phyloP scores from a whole-genome alignment of 768 basidiomycete species.

The Dacryopinax spathularia region DNA sequence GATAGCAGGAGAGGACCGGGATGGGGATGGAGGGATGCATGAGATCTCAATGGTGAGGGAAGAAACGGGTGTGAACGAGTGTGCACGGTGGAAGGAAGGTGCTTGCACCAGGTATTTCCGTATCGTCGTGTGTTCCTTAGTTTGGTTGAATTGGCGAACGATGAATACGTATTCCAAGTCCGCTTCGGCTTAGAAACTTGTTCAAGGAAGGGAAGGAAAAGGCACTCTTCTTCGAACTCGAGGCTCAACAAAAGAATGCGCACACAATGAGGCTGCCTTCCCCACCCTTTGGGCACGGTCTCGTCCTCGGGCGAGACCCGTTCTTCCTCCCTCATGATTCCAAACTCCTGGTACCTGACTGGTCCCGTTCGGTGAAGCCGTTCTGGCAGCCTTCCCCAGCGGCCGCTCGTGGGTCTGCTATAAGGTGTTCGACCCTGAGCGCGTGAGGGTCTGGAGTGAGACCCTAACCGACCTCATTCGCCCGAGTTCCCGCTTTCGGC shows the following conservation, averaged over 20 bases:
- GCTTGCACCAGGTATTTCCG: neutral
- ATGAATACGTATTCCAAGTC: slow-evolving; percentile 4
- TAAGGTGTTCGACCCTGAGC: no score
- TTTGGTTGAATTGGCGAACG: neutral
- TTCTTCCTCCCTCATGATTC: neutral
- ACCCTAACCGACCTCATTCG: no score
- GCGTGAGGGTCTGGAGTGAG: no score
- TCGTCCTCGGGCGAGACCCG: neutral
- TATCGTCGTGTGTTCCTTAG: neutral
- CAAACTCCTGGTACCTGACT: neutral
- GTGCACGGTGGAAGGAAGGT: neutral
- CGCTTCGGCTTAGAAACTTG: neutral
- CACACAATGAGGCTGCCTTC: neutral
- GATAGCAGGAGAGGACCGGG: neutral
- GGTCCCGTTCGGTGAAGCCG: neutral
- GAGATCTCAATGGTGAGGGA: neutral
- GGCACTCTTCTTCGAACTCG: neutral
- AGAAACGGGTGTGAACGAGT: neutral
- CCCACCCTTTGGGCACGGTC: neutral
- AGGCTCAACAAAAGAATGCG: no score
- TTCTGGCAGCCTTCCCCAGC: no score
- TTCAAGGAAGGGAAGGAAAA: neutral
- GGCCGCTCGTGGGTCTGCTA: no score
- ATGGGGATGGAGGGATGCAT: neutral
- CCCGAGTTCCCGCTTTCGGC: neutral